phyloP scores from a whole-genome alignment of 1,139 yeast species.

The Geotrichum klebahnii region DNA sequence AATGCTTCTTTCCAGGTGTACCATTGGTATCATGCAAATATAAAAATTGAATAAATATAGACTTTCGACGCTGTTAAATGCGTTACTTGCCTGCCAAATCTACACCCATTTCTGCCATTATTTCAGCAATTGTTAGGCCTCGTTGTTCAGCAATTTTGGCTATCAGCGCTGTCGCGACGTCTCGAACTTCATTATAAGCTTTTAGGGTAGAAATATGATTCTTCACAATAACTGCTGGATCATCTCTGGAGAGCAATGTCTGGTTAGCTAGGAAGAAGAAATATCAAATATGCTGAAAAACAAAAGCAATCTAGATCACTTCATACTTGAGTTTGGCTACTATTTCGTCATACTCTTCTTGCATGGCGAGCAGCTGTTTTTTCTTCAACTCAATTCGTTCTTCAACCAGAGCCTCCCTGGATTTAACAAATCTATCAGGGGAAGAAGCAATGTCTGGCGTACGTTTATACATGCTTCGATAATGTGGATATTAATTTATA shows the following conservation, averaged over 20 bases:
- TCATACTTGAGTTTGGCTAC: conserved; percentile 15
- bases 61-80: neutral
- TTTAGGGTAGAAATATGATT: conserved; percentile 17
- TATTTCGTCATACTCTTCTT: conserved; percentile 11
- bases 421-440: conserved; percentile 3
- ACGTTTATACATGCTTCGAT: too few relatives aligned
- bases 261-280: neutral
- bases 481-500: too few relatives aligned
- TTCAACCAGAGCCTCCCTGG: conserved; percentile 2
- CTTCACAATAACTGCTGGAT: conserved; percentile 18
- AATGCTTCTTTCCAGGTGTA: too few relatives aligned
- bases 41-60: too few relatives aligned
- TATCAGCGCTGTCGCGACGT: conserved; percentile 17
- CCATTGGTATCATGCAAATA: too few relatives aligned
- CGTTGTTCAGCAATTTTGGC: conserved; percentile 21
- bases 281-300: neutral
- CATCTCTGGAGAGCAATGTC: conserved; percentile 9
- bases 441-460: too few relatives aligned
- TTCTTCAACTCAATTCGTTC: conserved; percentile 6
- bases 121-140: conserved; percentile 18
- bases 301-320: too few relatives aligned
- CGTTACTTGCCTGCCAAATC: conserved; percentile 9
- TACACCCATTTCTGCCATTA: conserved; percentile 21
- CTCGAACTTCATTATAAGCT: conserved; percentile 20
- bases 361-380: conserved; percentile 12